Evolutionary conservation across 2,329 filamentous ascomycete genomes (phyloP).

Genomic region (Esteya vermicola): DNA sequence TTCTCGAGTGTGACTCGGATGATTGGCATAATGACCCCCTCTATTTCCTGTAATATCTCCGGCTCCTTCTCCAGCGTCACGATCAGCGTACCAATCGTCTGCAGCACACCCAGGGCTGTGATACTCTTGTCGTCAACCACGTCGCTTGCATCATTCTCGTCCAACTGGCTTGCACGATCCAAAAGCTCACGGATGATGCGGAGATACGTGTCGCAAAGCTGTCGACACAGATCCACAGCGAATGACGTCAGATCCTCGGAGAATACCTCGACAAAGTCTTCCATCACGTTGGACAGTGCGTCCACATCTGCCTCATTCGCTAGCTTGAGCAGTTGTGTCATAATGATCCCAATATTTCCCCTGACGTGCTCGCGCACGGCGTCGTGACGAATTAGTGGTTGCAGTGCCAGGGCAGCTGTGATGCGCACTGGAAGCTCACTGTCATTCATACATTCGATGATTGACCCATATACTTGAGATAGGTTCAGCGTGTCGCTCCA

Average conservation of each 20-base stretch:
- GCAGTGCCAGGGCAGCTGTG: slow-evolving; percentile 82
- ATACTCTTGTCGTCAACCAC: slow-evolving; percentile 98
- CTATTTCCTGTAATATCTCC: slow-evolving; percentile 85
- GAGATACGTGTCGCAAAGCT: slow-evolving; percentile 89
- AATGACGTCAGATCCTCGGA: slow-evolving; percentile 95
- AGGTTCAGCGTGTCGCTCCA: slow-evolving; percentile 96
- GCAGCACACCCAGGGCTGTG: slow-evolving; percentile 85
- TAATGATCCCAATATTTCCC: slow-evolving; percentile 94
- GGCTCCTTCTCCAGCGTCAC: slow-evolving; percentile 94
- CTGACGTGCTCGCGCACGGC: slow-evolving; percentile 92
- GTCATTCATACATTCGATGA: slow-evolving; percentile 93
- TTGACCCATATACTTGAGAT: slow-evolving; percentile 90
- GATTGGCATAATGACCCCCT: slow-evolving; percentile 92
- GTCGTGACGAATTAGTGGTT: slow-evolving; percentile 91
- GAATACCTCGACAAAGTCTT: slow-evolving; percentile 98
- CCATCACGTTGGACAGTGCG: slow-evolving; percentile 95
- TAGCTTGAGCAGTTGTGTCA: slow-evolving; percentile 94
- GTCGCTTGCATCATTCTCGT: slow-evolving; percentile 71
- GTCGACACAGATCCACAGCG: slow-evolving; percentile 88
- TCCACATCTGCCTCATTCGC: slow-evolving; percentile 98
- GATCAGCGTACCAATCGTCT: slow-evolving; percentile 95
- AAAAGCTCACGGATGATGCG: slow-evolving; percentile 84
- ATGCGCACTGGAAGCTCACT: slow-evolving; percentile 85
- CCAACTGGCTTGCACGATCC: slow-evolving; percentile 69
- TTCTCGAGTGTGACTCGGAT: slow-evolving; percentile 94